Conservation (phyloP, 2,329 filamentous ascomycete genomes). For the Colletotrichum destructivum region DNA sequence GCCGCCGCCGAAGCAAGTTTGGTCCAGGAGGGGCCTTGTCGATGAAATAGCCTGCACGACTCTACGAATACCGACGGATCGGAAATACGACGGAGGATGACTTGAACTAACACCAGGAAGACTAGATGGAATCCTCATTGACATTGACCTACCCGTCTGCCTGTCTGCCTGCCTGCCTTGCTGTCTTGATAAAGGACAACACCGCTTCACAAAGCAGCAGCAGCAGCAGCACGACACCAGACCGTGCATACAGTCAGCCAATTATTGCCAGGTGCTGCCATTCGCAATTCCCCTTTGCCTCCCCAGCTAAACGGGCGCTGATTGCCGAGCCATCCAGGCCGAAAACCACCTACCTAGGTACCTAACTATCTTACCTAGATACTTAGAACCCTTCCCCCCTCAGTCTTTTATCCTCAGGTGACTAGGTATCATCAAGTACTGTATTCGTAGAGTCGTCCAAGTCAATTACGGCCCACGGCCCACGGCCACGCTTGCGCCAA, state of each 20-base stretch:
- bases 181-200: background rate
- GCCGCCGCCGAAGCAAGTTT: constrained; percentile 10
- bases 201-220: background rate
- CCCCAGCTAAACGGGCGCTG: constrained; percentile 35
- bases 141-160: background rate
- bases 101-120: background rate
- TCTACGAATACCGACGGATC: constrained; percentile 30
- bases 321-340: constrained; percentile 37
- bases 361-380: too few relatives aligned
- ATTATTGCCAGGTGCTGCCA: background rate
- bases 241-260: background rate
- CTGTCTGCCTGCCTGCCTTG: background rate
- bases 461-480: constrained; percentile 15
- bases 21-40: constrained; percentile 15
- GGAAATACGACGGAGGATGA: constrained; percentile 15
- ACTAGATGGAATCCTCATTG: background rate
- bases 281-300: background rate
- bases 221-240: constrained; percentile 4
- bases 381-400: too few relatives aligned
- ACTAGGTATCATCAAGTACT: too few relatives aligned
- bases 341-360: background rate
- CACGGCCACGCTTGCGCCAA: constrained; percentile 25
- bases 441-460: background rate
- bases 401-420: too few relatives aligned
- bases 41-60: constrained; percentile 30